phyloP scores from a whole-genome alignment of 768 basidiomycete species.

The Trametes cingulata region DNA sequence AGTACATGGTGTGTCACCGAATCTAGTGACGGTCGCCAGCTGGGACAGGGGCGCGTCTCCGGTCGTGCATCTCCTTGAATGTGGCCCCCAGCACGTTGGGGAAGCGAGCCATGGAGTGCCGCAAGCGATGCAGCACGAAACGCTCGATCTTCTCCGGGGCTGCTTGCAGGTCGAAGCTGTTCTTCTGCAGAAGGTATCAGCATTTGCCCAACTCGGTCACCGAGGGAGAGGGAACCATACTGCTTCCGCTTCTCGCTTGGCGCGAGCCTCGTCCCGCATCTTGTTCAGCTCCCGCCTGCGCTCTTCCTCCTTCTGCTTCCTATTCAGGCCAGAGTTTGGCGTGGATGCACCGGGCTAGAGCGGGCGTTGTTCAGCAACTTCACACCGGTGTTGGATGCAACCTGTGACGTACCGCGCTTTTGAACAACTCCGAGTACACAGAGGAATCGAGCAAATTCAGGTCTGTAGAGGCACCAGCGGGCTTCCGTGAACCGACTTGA shows the following conservation, averaged over 20 bases:
- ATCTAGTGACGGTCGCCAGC: not conserved
- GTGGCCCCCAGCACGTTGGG: conserved; percentile 37
- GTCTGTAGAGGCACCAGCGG: conserved; percentile 51
- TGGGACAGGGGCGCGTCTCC: not conserved
- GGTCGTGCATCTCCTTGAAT: conserved; percentile 28
- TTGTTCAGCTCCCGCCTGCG: conserved; percentile 64
- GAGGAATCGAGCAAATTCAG: conserved; percentile 62
- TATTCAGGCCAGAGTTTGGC: conserved; percentile 35
- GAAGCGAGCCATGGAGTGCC: conserved; percentile 56
- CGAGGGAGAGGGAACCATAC: conserved; percentile 38
- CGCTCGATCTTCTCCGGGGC: conserved; percentile 44
- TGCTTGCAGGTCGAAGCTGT: conserved; percentile 30
- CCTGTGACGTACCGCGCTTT: conserved; percentile 23
- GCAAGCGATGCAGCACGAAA: conserved; percentile 53
- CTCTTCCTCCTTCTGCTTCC: conserved; percentile 70
- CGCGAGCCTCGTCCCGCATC: conserved; percentile 69
- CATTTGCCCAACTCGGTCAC: conserved; percentile 34
- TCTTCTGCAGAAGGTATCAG: conserved; percentile 21
- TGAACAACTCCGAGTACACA: conserved; percentile 66
- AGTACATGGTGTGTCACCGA: not conserved
- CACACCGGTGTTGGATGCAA: not conserved
- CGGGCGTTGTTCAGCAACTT: not conserved
- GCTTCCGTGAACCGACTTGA: conserved; percentile 34
- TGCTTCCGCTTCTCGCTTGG: conserved; percentile 54
- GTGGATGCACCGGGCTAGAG: conserved; percentile 26